Conservation (phyloP, 768 basidiomycete species). For the Inosperma sp. region DNA sequence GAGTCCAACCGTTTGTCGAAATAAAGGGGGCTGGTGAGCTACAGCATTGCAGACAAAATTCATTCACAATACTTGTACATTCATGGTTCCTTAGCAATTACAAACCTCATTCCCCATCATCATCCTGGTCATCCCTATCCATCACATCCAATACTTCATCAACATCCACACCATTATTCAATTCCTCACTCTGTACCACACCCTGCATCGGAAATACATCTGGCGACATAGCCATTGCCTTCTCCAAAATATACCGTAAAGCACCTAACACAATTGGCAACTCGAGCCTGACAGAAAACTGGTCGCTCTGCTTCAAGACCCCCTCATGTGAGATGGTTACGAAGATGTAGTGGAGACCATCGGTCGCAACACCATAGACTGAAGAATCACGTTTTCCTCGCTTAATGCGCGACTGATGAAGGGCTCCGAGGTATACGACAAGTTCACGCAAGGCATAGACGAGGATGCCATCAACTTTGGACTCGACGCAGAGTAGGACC, state of each 20-base stretch:
- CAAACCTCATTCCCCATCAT: too few relatives aligned
- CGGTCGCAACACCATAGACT: constrained; percentile 15
- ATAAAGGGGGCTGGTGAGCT: too few relatives aligned
- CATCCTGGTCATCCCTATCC: too few relatives aligned
- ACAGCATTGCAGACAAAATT: too few relatives aligned
- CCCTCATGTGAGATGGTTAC: constrained; percentile 7
- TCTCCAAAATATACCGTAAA: not conserved
- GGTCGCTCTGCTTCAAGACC: constrained; percentile 1
- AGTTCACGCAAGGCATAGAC: constrained; percentile 7
- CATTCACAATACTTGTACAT: too few relatives aligned
- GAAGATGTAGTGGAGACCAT: constrained; percentile 11
- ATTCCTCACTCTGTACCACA: too few relatives aligned
- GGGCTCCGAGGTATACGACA: constrained; percentile 12
- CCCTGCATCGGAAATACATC: not conserved
- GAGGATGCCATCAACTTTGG: not conserved
- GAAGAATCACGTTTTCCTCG: constrained; percentile 13
- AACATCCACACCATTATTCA: too few relatives aligned
- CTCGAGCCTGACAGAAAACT: not conserved
- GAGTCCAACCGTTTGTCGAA: too few relatives aligned
- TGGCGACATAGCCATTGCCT: not conserved
- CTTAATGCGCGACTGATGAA: constrained; percentile 16
- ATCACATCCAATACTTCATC: too few relatives aligned
- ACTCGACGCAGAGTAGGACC: not conserved
- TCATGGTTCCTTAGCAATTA: too few relatives aligned
- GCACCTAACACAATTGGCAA: not conserved